phyloP scores from a whole-genome alignment of 1,284 basidiomycete genomes.

The Fomes fomentarius region DNA sequence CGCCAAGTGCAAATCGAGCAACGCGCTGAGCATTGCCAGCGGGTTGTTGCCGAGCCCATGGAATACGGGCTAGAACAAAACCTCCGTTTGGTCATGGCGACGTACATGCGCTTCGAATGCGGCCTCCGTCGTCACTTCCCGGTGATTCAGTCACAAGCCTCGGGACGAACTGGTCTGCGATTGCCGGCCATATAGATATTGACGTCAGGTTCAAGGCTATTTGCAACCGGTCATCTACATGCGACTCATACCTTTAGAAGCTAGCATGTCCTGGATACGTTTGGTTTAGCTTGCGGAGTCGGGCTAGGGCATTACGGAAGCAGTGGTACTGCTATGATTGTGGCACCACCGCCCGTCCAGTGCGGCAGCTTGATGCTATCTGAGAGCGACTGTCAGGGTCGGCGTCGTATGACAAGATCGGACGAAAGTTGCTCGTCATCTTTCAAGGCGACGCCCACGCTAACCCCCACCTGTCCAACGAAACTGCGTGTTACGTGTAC shows the following conservation, averaged over 20 bases:
- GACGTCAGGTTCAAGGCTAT: slow-evolving; percentile 17
- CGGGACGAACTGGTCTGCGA: slow-evolving; percentile 3
- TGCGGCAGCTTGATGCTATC: background rate
- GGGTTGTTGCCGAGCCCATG: slow-evolving; percentile 1
- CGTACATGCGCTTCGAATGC: slow-evolving; percentile 13
- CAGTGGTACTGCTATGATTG: slow-evolving; percentile 16
- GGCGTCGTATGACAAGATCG: slow-evolving; percentile 2
- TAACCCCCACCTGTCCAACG: slow-evolving; percentile 20
- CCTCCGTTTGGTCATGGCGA: slow-evolving; percentile 13
- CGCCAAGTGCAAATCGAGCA: slow-evolving; percentile 5
- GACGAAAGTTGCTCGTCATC: slow-evolving; percentile 14
- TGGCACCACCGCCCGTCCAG: slow-evolving; percentile 14
- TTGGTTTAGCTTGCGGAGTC: background rate
- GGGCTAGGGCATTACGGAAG: slow-evolving; percentile 2
- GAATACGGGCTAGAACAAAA: slow-evolving; percentile 5
- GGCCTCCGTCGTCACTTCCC: slow-evolving; percentile 8
- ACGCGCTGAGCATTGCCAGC: slow-evolving; percentile 15
- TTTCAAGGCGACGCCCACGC: slow-evolving; percentile 8
- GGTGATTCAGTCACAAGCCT: slow-evolving; percentile 15
- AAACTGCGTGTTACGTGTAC: slow-evolving; percentile 21
- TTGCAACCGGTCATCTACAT: slow-evolving; percentile 5
- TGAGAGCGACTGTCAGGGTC: slow-evolving; percentile 10
- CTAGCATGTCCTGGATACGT: background rate
- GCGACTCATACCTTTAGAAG: slow-evolving; percentile 6
- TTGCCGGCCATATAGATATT: slow-evolving; percentile 16